Base-by-base conservation (phyloP, 2,329 filamentous ascomycete species). In the Calonectria pseudoturangicola region DNA sequence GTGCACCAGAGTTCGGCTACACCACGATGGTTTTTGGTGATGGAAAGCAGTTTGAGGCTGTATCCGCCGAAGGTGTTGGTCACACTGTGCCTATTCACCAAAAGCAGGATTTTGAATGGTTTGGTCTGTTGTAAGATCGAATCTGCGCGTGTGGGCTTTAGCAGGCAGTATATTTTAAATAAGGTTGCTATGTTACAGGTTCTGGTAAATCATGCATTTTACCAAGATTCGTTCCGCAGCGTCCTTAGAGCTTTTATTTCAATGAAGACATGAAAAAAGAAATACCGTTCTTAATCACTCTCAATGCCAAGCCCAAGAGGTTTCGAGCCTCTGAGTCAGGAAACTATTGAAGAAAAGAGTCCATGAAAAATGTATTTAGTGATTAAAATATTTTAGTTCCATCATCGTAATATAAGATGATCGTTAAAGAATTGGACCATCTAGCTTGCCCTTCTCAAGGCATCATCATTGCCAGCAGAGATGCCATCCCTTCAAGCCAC, bases 11-110 rank as follows among this genome's bases (percentile, higher is more conserved):
- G 33, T n/a, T n/a, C 3, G 9, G 4, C 33, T 60, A 60, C 54
- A 60, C 54, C 21, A 60, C 54, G 5, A 60, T 60, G 54, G 54
- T 60, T 21, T 65, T 65, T 39, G 62, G 62, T 3, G 62, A 65
- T 18, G 62, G 62, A 21, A 65, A 28, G 27, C 10, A 65, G 30
- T 65, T 65, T 28, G 62, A 65, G 62, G 62, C 62, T 4, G 62
- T 65, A n/a, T 65, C 62, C 8, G 62, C 62, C 21, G 62, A 50
- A 9, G 45, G 62, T 15, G 62, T 65, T 43, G 63, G 47, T 8
- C 63, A 66, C 47, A 51, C 62, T 15, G 62, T 65, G 41, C 62
- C 62, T 25, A 50, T 65, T 13, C 62, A 65, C 28, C 62, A 50
- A 21, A 21, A 65, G 43, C 33, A 21, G 28, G 62, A 65, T 50